Evolutionary conservation across 495 filamentous ascomycete genomes (phyloP), one percentile per base, ranked within the genome.

Genomic region (Penicillium odoratum): DNA sequence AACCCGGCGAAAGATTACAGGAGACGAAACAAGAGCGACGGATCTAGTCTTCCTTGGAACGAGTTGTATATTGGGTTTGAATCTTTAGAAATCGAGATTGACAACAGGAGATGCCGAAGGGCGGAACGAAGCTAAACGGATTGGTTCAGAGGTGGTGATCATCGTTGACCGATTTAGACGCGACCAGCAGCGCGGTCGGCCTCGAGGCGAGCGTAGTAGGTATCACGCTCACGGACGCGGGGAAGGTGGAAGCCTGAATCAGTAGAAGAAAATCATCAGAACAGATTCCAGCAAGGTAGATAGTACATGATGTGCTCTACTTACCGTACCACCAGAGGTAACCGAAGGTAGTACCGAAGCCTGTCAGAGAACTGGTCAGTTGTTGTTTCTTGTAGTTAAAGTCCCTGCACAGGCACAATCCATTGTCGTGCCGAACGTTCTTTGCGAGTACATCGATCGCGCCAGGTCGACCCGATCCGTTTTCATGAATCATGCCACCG

Each of bases 251-350:
- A 92, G 69, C 90, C 88, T 88, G 57, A 61, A 38, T 15, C 18
- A 44, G 13, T 9, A 0, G 34, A 38, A 38, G 1, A 11, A 21
- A 13, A 53, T 18, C 4, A 45, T 48, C 40, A 56, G 53, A 51
- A 16, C 13, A 10, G 10, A 16, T 38, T 31, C 21, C 10, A 11
- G 40, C 34, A 11, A 38, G 52, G 44, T 57, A 50, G 13, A 21
- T 30, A 15, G 49, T 10, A 40, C 10, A 34, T 42, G 28, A 34
- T 40, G 15, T 34, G 51, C 48, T 46, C 29, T 74, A 88, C 85
- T 59, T 85, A 88, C 84, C 88, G 76, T 91, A 93, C 89, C 90
- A 93, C 75, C 80, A 93, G 70, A 84, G 78, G 75, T 89, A 92
- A 66, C 87, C 89, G 71, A 83, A 81, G 57, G 87, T 80, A 60